Evolutionary conservation across 192 early-diverging fungal genomes (phyloP), one percentile per base, ranked within the genome.

Genomic region (Chytriomyces sp.): DNA sequence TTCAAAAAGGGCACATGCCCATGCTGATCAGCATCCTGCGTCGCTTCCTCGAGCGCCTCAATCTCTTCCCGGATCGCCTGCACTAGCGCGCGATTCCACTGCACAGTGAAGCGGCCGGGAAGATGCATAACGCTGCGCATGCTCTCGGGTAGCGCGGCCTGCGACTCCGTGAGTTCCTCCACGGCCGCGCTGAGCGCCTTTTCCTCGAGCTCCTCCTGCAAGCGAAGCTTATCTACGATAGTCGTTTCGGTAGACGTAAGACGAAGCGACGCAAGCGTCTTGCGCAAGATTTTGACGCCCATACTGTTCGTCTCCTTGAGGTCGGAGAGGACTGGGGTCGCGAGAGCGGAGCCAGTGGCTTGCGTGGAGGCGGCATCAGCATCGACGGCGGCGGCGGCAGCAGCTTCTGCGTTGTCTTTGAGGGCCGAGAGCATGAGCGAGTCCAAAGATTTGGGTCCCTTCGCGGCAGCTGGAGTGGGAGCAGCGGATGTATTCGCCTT

Each of bases 151-250:
- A 88, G 75, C n/a, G 66, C 77, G 44, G 86, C 79, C 41, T 78
- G 78, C 10, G 81, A 80, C 31, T 87, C 80, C 19, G 87, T 80
- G 60, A 87, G 78, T 40, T 85, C 85, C 40, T 90, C 89, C 5
- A 92, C 73, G 5, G 93, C 93, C 0, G 90, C 85, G 33, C 90
- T 86, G 52, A 92, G 89, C 0, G 94, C 87, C 30, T 91, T 89
- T 59, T 91, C 89, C 77, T 98, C 94, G 0, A 98, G 76, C 62
- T 88, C 88, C 14, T 90, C 57, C 75, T 98, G 94, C 59, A 89
- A 83, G 19, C 92, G 88, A 76, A 74, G 28, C 26, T 38, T 37
- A 8, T 59, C 73, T 12, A 25, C 38, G 7, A 74, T 4, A 0
- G 37, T 5, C 28, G 34, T 49, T n/a, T 31, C 57, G 12, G 25